A percentile compares a stretch with the other conserved stretches of the same genome.
Evolutionary conservation across 75 land plant species (phyloP).

Genomic region (Picea glauca): DNA sequence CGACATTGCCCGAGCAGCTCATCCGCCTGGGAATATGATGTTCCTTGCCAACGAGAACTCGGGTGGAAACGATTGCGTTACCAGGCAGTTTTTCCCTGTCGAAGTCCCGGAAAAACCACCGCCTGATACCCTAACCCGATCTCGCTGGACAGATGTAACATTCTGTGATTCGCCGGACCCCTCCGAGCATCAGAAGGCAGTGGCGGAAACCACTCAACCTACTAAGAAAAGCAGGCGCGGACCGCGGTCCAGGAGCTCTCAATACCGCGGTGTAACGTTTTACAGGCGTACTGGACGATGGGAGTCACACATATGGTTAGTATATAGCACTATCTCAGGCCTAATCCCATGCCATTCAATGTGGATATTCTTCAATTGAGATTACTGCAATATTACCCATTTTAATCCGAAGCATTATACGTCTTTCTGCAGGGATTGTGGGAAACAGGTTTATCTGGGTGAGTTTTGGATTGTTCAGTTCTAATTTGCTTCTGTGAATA

Average conservation of each 20-base stretch:
- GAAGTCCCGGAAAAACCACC: not conserved
- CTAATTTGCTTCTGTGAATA: too few species aligned
- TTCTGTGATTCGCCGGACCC: not conserved
- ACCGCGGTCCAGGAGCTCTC: conserved; percentile 84
- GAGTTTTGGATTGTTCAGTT: conserved; percentile 1
- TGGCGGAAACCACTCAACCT: conserved; percentile 6
- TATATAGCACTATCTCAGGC: too few species aligned
- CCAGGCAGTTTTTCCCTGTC: conserved; percentile 3
- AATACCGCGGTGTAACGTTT: conserved; percentile 89
- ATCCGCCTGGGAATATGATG: too few species aligned
- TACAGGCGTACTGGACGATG: conserved; percentile 92
- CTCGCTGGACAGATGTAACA: not conserved
- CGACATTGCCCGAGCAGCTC: too few species aligned
- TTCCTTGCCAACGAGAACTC: too few species aligned
- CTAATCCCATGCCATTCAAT: too few species aligned
- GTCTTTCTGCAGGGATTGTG: conserved; percentile 66
- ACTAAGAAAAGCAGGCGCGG: conserved; percentile 84
- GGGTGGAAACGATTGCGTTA: not conserved
- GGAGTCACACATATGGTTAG: conserved; percentile 93
- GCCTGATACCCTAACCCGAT: too few species aligned
- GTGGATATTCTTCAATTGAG: too few species aligned
- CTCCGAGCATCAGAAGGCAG: not conserved
- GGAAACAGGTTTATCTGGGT: conserved; percentile 84
- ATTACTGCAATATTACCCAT: too few species aligned
- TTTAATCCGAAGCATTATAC: too few species aligned